Evolutionary conservation across 768 basidiomycete genomes (phyloP), one percentile per base, ranked within the genome.

Genomic region (Neoboletus subvelutipes): DNA sequence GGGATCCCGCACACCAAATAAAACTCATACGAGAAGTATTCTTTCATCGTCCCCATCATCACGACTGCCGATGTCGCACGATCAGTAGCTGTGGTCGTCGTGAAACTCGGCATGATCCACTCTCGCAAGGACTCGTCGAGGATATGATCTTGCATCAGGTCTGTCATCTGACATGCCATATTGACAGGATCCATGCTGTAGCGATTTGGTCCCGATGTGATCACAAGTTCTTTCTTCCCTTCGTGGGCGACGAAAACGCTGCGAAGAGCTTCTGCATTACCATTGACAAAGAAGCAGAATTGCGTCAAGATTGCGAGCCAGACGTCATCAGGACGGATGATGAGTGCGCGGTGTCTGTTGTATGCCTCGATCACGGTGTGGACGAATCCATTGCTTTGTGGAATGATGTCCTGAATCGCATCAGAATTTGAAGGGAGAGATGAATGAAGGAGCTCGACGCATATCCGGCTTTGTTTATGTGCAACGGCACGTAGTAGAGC

Each of bases 311-410:
- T 60, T 31, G 64, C 56, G 20, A 60, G 59, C 66, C 79, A 80
- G 36, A 80, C 70, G 60, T 80, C 78, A 49, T 80, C 79, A 1
- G 78, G 79, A 11, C 78, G 68, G n/a, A 79, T 58, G 40, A 75
- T 60, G 28, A 80, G 67, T 1, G 67, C 53, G 5, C 62, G 62
- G 28, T 73, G 72, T 5, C 55, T 24, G 52, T 66, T 71, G 51
- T 70, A 71, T 0, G 66, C 65, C 33, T 62, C 57, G 10, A 71
- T 41, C 12, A 67, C 60, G 4, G 70, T 71, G 24, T 66, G 51
- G 17, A 69, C 67, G 20, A 73, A 68, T n/a, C 68, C 71, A 28
- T 73, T 64, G 1, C 45, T 36, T 40, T 56, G 56, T 15, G 67
- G 66, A 8, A 68, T 39, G 37, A 66, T 59, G 26, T 61, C 60